Evolutionary conservation across 202 grass and related monocot genomes (phyloP).

Genomic region (Setaria italica): DNA sequence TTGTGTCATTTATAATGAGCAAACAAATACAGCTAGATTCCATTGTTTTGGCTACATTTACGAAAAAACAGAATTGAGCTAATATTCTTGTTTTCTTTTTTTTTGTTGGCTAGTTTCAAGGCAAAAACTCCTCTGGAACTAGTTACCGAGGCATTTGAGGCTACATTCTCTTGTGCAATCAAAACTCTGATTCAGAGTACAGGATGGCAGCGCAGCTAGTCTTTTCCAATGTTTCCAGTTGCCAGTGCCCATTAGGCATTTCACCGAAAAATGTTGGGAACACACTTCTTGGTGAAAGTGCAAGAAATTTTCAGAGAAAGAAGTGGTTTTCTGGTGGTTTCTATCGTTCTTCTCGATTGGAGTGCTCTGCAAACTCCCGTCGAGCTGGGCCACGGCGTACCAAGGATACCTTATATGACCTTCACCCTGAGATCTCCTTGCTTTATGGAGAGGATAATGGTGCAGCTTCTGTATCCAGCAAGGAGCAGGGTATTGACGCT

Average conservation of each 20-base stretch:
- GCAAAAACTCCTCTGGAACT: background rate
- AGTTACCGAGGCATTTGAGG: background rate
- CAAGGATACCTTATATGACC: conserved; percentile 72
- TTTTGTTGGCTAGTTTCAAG: background rate
- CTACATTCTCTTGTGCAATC: background rate
- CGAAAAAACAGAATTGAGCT: background rate
- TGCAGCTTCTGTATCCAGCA: conserved; percentile 46
- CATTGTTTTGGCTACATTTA: background rate
- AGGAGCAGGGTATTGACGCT: conserved; percentile 34
- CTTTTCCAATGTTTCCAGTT: conserved; percentile 31
- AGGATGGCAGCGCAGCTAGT: conserved; percentile 44
- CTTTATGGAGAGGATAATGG: conserved; percentile 70
- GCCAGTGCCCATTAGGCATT: conserved; percentile 22
- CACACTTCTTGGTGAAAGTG: background rate
- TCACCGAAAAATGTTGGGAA: conserved; percentile 18
- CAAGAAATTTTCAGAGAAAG: conserved; percentile 34
- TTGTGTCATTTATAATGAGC: background rate
- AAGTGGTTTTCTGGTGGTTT: conserved; percentile 5
- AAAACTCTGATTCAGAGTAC: background rate
- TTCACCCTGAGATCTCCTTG: conserved; percentile 86
- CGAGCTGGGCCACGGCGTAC: conserved; percentile 39
- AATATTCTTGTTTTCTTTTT: background rate
- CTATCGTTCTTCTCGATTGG: conserved; percentile 11
- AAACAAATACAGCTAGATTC: background rate
- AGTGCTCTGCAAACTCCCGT: conserved; percentile 48